A percentile compares a stretch with the other conserved stretches of the same genome.
These are phyloP conservation scores for Naegleria fowleri DNA, from an alignment of 208 protist genomes.

Conservation along the genomic window DNA sequence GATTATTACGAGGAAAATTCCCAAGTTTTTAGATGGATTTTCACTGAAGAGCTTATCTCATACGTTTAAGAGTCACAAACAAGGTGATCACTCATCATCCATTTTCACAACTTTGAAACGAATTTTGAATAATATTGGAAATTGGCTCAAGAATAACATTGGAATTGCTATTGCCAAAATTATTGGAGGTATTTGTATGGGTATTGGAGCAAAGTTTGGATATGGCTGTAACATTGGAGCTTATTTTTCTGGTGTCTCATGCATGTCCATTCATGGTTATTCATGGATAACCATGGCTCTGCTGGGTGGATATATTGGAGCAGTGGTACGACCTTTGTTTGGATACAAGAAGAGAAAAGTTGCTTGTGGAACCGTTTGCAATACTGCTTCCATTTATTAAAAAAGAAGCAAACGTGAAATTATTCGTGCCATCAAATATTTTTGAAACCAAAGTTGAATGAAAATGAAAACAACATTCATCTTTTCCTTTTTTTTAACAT, in stretches of 20 bases:
- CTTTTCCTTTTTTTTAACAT: too few species aligned
- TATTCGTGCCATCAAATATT: too few species aligned
- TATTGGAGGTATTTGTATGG: not conserved
- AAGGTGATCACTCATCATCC: too few species aligned
- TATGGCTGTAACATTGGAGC: not conserved
- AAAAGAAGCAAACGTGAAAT: too few species aligned
- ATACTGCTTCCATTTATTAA: not conserved
- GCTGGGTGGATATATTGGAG: not conserved
- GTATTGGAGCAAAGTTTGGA: not conserved
- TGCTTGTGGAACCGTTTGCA: not conserved
- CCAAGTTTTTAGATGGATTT: not conserved
- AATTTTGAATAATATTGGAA: not conserved
- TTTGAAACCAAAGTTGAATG: too few species aligned
- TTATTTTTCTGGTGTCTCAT: not conserved
- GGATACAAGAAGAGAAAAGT: not conserved
- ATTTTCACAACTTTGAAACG: not conserved
- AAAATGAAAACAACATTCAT: too few species aligned
- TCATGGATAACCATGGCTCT: not conserved
- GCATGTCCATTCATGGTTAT: not conserved
- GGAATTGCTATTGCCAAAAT: not conserved
- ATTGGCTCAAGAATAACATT: not conserved
- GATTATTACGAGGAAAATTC: not conserved
- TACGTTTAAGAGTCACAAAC: not conserved
- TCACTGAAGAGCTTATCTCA: not conserved
- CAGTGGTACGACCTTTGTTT: not conserved